phyloP scores from a whole-genome alignment of 1,284 basidiomycete genomes.

The Pascua guehoae region DNA sequence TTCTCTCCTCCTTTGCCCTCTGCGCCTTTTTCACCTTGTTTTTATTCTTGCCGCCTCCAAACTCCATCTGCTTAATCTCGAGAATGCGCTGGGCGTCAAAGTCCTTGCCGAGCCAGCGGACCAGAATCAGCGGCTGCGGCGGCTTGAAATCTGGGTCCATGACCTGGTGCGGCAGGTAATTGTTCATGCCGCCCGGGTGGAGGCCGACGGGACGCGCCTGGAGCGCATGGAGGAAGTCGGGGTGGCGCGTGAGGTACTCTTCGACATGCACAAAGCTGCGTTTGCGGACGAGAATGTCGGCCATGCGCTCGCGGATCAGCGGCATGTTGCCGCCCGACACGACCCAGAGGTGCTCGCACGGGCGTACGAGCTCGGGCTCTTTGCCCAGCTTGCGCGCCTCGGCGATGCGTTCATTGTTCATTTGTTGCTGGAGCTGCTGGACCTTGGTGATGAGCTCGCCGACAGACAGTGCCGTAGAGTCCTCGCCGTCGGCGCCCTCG shows the following conservation, averaged over 20 bases:
- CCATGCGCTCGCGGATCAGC: slow-evolving; percentile 44
- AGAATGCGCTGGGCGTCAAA: slow-evolving; percentile 41
- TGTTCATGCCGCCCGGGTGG: slow-evolving; percentile 38
- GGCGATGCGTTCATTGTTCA: slow-evolving; percentile 31
- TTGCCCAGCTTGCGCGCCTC: slow-evolving; percentile 16
- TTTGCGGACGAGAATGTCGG: slow-evolving; percentile 45
- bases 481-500: slow-evolving; percentile 49
- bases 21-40: slow-evolving; percentile 30
- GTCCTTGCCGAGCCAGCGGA: slow-evolving; percentile 46
- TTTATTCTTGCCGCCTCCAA: slow-evolving; percentile 43
- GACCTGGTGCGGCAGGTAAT: slow-evolving; percentile 17
- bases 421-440: slow-evolving; percentile 30
- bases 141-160: slow-evolving; percentile 11
- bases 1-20: no score
- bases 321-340: slow-evolving; percentile 44
- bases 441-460: slow-evolving; percentile 49
- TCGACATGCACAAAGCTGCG: slow-evolving; percentile 48
- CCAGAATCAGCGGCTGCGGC: slow-evolving; percentile 40
- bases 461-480: slow-evolving; percentile 43
- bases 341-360: slow-evolving; percentile 49
- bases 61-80: slow-evolving; percentile 49
- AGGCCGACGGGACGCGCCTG: slow-evolving; percentile 43
- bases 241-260: slow-evolving; percentile 48
- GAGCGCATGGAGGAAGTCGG: slow-evolving; percentile 40
- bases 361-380: slow-evolving; percentile 30